These are phyloP conservation scores for Laburnicola sp. DNA, from an alignment of 2,329 filamentous ascomycete genomes.

Conservation along the genomic window DNA sequence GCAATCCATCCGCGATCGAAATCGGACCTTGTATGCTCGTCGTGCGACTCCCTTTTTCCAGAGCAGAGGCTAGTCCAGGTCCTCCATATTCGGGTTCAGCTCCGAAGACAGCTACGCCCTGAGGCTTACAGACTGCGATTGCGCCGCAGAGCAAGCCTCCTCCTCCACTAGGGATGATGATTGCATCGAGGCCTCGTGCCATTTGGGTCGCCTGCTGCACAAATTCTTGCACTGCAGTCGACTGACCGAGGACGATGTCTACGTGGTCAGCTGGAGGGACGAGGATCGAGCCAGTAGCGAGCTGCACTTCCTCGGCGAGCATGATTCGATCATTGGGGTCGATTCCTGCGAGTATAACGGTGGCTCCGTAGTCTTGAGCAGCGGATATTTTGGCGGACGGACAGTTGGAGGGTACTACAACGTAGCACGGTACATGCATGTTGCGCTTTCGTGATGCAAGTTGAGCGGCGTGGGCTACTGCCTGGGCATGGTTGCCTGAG, in stretches of 20 bases:
- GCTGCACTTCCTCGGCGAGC: conserved; percentile 2
- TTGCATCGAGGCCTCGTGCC: conserved; percentile 5
- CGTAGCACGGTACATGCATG: conserved; percentile 9
- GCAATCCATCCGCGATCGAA: conserved; percentile 15
- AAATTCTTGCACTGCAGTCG: conserved; percentile 12
- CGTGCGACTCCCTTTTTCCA: neutral
- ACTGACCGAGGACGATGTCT: conserved; percentile 16
- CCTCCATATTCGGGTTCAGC: conserved; percentile 13
- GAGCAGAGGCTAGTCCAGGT: conserved; percentile 1
- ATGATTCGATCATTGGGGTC: conserved; percentile 1
- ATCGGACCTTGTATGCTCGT: neutral
- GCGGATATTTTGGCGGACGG: conserved; percentile 8
- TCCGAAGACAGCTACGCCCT: conserved; percentile 11
- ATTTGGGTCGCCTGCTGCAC: conserved; percentile 6
- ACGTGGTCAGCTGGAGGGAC: conserved; percentile 13
- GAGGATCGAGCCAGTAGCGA: conserved; percentile 7
- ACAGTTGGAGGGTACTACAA: conserved; percentile 13
- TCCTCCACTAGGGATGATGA: conserved; percentile 16
- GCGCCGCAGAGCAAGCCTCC: conserved; percentile 17
- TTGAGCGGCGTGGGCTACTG: conserved; percentile 13
- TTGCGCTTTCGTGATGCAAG: neutral
- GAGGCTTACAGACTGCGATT: conserved; percentile 7
- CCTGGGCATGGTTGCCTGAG: conserved; percentile 17
- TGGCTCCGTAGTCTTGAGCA: conserved; percentile 6
- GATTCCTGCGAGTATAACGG: conserved; percentile 5